A percentile compares a stretch with the other conserved stretches of the same genome.
These are phyloP conservation scores for Cymodocea nodosa DNA, from an alignment of 116 monocot genomes.

Conservation along the genomic window DNA sequence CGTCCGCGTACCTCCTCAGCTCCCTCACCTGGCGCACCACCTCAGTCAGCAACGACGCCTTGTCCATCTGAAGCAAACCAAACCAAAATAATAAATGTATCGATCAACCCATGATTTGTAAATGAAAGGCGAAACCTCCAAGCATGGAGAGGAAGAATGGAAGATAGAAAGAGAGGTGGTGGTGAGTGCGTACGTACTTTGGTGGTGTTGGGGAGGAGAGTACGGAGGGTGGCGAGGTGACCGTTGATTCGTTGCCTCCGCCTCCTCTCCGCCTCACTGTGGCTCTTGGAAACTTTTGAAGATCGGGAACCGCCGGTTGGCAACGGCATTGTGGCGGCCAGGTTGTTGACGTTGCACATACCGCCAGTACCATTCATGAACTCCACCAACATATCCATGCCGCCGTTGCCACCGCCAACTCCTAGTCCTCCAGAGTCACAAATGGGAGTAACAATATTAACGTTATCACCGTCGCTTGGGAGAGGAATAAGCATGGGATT, in stretches of 20 bases:
- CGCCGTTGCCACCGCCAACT: neutral
- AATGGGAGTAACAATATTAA: too few relatives aligned
- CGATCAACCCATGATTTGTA: too few relatives aligned
- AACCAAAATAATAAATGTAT: neutral
- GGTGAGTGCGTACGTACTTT: constrained; percentile 16
- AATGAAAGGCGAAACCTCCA: neutral
- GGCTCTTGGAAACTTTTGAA: constrained; percentile 27
- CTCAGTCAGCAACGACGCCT: constrained; percentile 76
- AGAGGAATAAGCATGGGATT: neutral
- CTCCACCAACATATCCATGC: neutral
- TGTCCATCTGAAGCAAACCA: constrained; percentile 56
- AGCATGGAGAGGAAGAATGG: neutral
- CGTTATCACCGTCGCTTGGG: neutral
- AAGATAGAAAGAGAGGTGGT: neutral
- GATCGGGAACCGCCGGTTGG: neutral
- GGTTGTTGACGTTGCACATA: neutral
- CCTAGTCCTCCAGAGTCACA: neutral
- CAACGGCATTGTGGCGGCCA: neutral
- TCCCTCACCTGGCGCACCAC: constrained; percentile 82
- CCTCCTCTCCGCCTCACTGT: constrained; percentile 69
- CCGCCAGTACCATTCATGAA: neutral
- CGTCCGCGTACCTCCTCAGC: constrained; percentile 32
- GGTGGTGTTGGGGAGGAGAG: constrained; percentile 47
- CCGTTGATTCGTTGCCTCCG: constrained; percentile 78
- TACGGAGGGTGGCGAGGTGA: constrained; percentile 65